These are phyloP conservation scores for Clarireedia homoeocarpa DNA, from an alignment of 2,329 filamentous ascomycete genomes.

Conservation along the genomic window DNA sequence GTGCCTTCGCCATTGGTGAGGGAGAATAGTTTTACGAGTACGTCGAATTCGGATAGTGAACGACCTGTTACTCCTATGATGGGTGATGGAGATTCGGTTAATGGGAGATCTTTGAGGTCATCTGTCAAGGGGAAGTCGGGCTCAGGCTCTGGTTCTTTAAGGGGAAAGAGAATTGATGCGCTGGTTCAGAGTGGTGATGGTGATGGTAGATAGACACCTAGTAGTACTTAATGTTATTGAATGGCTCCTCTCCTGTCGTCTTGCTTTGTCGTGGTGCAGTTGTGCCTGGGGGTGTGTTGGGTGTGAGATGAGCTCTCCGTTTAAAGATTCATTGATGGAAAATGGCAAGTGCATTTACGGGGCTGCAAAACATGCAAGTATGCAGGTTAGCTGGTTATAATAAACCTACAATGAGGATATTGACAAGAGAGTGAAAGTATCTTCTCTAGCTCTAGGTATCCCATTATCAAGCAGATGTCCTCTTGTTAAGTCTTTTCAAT, in stretches of 20 bases:
- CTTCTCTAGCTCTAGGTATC: no score
- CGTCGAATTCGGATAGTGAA: conserved; percentile 27
- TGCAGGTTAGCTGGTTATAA: no score
- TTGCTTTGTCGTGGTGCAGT: no score
- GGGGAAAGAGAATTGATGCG: background rate
- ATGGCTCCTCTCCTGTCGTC: background rate
- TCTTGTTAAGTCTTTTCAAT: no score
- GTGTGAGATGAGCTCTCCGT: no score
- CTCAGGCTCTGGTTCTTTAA: background rate
- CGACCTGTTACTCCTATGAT: conserved; percentile 14
- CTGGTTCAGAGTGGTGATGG: background rate
- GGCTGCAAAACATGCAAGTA: no score
- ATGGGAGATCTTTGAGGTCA: conserved; percentile 3
- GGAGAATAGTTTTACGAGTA: conserved; percentile 26
- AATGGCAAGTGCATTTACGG: no score
- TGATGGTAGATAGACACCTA: background rate
- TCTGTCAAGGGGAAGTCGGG: background rate
- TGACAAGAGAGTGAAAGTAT: no score
- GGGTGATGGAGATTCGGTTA: conserved; percentile 16
- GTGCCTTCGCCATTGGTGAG: conserved; percentile 25
- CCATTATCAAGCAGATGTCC: no score
- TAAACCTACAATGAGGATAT: no score
- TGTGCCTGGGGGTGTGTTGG: no score
- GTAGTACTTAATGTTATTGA: background rate
- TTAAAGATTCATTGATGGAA: no score